Evolutionary conservation across 768 basidiomycete species (phyloP), one percentile per base, ranked within the genome.

Genomic region (Psilocybe sp.): DNA sequence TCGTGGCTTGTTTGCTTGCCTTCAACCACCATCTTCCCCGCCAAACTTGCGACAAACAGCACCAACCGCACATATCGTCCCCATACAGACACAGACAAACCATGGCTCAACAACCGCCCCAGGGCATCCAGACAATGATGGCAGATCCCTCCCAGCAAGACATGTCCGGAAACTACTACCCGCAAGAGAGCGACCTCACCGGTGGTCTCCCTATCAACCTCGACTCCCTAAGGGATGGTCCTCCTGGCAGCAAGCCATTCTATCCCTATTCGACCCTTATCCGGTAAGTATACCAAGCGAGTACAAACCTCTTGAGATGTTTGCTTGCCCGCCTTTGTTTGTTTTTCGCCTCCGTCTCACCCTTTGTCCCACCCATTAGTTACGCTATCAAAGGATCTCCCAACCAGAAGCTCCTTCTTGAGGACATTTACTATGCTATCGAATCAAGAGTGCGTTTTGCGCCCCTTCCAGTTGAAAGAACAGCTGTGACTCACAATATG

Each of bases 331-430:
- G 23, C 23, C 23, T 28, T 28, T 28, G 23, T 3, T 20, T 50
- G 45, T 50, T 47, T 54, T 18, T 39, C 32, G 1, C 40, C 15
- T 44, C 37, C 43, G 50, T 37, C 40, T n/a, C 5, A 37, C 42
- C 32, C 23, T 32, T 40, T 38, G 15, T 34, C 20, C 40, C 23
- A 47, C 40, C 41, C 47, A 50, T 43, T 60, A 92, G 90, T 56
- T 93, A 92, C 65, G 90, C 90, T 48, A 93, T 93, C 67, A 93
- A 93, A 69, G 91, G 90, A 52, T 89, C 91, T 6, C 90, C 90
- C 36, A 91, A 87, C 64, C 87, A 89, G 68, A 91, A 89, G 63
- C 67, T 93, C 49, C 71, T 93, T 47, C 71, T 93, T 45, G 90
- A 93, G 71, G 90, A 93, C 67, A 92, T 93, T 47, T 93, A 93